phyloP scores from a whole-genome alignment of 306 rosid species.

The Cucumis melo region DNA sequence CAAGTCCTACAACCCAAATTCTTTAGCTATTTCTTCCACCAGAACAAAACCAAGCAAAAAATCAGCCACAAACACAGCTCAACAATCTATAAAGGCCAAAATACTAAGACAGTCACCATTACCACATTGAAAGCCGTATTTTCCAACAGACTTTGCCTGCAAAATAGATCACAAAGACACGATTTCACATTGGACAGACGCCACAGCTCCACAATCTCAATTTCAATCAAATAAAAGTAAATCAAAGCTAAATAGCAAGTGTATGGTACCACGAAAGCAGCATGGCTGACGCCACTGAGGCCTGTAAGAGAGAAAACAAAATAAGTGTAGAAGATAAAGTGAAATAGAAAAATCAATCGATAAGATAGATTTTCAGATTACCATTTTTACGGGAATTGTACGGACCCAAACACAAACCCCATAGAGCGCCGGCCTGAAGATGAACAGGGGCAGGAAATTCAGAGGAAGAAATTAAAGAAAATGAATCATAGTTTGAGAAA shows the following conservation, averaged over 20 bases:
- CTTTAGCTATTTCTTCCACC: not conserved
- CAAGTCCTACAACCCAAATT: constrained; percentile 35
- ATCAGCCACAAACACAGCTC: constrained; percentile 15
- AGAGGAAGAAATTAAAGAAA: not conserved
- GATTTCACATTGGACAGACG: not conserved
- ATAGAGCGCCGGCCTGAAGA: constrained; percentile 78
- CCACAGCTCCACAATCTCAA: not conserved
- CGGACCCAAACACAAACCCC: constrained; percentile 78
- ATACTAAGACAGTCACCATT: constrained; percentile 6
- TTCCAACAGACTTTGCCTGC: constrained; percentile 48
- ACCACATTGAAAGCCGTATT: constrained; percentile 53
- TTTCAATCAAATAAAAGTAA: not conserved
- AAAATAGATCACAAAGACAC: constrained; percentile 3
- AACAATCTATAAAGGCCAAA: not conserved
- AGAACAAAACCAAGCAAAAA: not conserved
- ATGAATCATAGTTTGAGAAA: not conserved
- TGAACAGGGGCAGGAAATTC: not conserved
- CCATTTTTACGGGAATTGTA: constrained; percentile 57
- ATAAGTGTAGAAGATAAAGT: not conserved
- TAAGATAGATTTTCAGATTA: not conserved
- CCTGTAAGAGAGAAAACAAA: constrained; percentile 23
- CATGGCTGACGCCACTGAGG: constrained; percentile 38
- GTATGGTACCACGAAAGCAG: constrained; percentile 54
- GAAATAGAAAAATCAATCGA: not conserved
- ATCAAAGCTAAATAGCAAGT: not conserved